Conservation (phyloP, 106 monocot genomes). For the Dendrobium officinale region DNA sequence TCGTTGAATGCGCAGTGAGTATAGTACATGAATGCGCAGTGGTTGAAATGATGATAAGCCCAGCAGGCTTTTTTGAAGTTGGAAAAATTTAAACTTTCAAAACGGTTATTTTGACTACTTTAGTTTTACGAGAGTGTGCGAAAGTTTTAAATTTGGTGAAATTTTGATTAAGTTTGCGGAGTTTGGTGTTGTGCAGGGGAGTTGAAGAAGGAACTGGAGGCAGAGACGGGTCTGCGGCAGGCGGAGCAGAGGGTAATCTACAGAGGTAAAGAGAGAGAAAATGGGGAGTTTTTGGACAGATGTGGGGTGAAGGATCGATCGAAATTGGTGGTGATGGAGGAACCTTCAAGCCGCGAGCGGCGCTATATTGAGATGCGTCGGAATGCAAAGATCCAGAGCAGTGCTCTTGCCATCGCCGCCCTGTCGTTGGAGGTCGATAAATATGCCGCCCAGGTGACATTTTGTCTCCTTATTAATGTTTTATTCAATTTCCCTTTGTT, state of each 20-base stretch:
- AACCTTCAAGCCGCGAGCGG: conserved; percentile 53
- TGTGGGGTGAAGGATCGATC: conserved; percentile 70
- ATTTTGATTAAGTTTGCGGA: not conserved
- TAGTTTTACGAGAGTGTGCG: not conserved
- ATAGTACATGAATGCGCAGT: no score
- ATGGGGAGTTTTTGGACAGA: conserved; percentile 52
- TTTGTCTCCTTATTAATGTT: not conserved
- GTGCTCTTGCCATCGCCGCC: conserved; percentile 41
- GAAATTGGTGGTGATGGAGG: conserved; percentile 55
- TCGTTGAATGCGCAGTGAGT: not conserved
- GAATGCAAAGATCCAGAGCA: conserved; percentile 46
- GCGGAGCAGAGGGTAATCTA: conserved; percentile 60
- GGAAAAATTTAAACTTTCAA: not conserved
- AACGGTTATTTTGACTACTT: not conserved
- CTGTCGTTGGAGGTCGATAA: conserved; percentile 69
- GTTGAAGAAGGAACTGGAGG: conserved; percentile 62
- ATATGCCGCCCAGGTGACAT: conserved; percentile 55
- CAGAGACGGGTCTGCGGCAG: conserved; percentile 41
- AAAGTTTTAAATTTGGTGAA: not conserved
- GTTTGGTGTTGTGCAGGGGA: conserved; percentile 35
- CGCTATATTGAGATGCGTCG: conserved; percentile 50
- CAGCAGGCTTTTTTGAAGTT: no score
- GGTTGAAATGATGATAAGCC: no score
- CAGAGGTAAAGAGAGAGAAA: conserved; percentile 53
- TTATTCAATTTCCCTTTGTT: not conserved